Evolutionary conservation across 306 rosid species (phyloP).

Genomic region (Prunus dulcis): DNA sequence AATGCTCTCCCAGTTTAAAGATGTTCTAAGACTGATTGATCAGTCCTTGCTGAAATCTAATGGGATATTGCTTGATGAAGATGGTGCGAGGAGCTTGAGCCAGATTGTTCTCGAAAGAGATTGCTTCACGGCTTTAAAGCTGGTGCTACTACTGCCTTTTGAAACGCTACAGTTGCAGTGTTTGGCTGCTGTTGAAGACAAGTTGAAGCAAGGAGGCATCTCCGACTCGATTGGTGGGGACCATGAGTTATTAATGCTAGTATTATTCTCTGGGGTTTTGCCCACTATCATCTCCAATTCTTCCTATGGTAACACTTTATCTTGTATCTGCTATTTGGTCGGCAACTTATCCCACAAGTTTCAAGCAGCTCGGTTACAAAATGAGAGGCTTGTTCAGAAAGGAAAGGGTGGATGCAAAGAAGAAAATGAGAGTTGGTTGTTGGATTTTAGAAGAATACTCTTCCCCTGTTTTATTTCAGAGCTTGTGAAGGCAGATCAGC

Average conservation of each 20-base stretch:
- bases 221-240: constrained; percentile 41
- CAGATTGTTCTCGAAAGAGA: constrained; percentile 48
- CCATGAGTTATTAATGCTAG: constrained; percentile 60
- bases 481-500: constrained; percentile 88
- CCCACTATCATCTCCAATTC: constrained; percentile 41
- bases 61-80: constrained; percentile 69
- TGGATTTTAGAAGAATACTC: constrained; percentile 48
- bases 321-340: constrained; percentile 67
- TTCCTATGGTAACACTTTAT: constrained; percentile 58
- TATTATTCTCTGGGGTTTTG: constrained; percentile 65
- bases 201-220: constrained; percentile 56
- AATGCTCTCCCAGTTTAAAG: constrained; percentile 47
- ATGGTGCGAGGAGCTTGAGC: constrained; percentile 51
- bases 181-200: constrained; percentile 65
- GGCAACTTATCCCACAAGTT: constrained; percentile 62
- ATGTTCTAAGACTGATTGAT: constrained; percentile 66
- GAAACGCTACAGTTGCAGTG: constrained; percentile 53
- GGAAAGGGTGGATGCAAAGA: constrained; percentile 15
- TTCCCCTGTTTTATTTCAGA: constrained; percentile 72
- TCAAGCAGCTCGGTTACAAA: constrained; percentile 46
- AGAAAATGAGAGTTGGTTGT: constrained; percentile 36
- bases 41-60: constrained; percentile 51
- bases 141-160: constrained; percentile 64
- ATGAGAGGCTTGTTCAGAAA: constrained; percentile 30
- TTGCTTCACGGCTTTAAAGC: constrained; percentile 66